Base-by-base conservation (phyloP, 192 early-diverging fungal species). In the Rhizophagus sp. region DNA sequence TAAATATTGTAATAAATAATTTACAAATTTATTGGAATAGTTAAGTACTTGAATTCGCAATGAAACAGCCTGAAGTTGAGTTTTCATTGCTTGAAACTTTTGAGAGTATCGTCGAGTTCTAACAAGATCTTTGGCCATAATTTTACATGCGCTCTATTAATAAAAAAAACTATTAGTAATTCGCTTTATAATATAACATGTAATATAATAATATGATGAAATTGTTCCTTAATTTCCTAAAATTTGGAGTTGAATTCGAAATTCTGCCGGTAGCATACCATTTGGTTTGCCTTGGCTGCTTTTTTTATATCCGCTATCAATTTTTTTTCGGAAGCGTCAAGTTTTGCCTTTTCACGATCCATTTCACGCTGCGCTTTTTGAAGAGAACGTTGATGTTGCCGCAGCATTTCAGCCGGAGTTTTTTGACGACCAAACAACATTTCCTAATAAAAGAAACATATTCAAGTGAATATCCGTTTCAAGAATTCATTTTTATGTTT, bases 81-180 rank as follows among this genome's bases (percentile, higher is more conserved):
- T 95, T 68, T 93, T 91, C 95, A 98, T 99, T 77, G 93, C 90
- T 85, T 97, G 95, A 81, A 98, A 98, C 88, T 98, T 97, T 89
- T 97, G 95, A 75, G 97, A 88, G 75, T 98, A 94, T 30, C 93
- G 88, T 61, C 97, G 90, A 25, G 97, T 99, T 50, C 98, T 89
- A 19, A 99, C 98, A 67, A 99, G 84, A 85, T 99, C 97, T 87
- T 96, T 98, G 63, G 98, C 98, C 97, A 98, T 98, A 65, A 98
- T 90, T 80, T 97, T 97, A 84, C 93, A 95, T 8, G 95, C 93
- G 77, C 86, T 87, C 92, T 95, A 79, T 19, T 33, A 67, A 11
- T 27, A 36, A 79, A n/a, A 75, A 76, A 49, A 7, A 7, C 7
- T 47, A 1, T 47, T 47, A 47, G 11, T 47, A 47, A 47, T 47